These are phyloP conservation scores for Mollisia scopiformis DNA, from an alignment of 2,329 filamentous ascomycete genomes.

Conservation along the genomic window DNA sequence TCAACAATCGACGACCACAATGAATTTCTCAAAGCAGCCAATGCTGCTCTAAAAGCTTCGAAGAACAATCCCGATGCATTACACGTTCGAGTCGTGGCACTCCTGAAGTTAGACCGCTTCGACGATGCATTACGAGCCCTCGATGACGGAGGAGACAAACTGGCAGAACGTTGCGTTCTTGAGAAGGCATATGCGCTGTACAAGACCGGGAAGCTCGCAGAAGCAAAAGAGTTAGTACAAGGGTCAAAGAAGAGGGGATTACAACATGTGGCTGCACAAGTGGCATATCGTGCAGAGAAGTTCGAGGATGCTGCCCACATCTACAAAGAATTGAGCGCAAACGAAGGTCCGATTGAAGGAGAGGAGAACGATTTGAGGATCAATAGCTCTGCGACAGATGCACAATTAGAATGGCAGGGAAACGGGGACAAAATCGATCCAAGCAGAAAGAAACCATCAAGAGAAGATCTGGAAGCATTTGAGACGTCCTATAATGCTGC, in stretches of 20 bases:
- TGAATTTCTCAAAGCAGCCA: slow-evolving; percentile 68
- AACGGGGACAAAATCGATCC: slow-evolving; percentile 35
- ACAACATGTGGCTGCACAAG: slow-evolving; percentile 62
- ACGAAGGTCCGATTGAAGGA: slow-evolving; percentile 49
- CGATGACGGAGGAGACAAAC: slow-evolving; percentile 60
- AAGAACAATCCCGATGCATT: slow-evolving; percentile 61
- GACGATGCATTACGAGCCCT: slow-evolving; percentile 74
- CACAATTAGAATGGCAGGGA: slow-evolving; percentile 73
- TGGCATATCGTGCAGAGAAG: slow-evolving; percentile 74
- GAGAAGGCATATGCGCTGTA: slow-evolving; percentile 85
- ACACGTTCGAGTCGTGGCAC: slow-evolving; percentile 72
- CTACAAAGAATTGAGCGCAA: slow-evolving; percentile 61
- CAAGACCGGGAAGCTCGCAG: slow-evolving; percentile 71
- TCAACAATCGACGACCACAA: slow-evolving; percentile 71
- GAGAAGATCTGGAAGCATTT: slow-evolving; percentile 73
- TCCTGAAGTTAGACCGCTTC: slow-evolving; percentile 82
- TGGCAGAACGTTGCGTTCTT: slow-evolving; percentile 64
- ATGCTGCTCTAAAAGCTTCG: slow-evolving; percentile 62
- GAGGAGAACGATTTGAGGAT: slow-evolving; percentile 78
- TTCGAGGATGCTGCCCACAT: slow-evolving; percentile 68
- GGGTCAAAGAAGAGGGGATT: slow-evolving; percentile 30
- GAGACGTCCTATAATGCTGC: slow-evolving; percentile 83
- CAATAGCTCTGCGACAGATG: slow-evolving; percentile 72
- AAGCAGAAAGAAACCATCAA: slow-evolving; percentile 51
- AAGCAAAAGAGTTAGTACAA: slow-evolving; percentile 53